phyloP scores from a whole-genome alignment of 495 filamentous ascomycete genomes.

The Halenospora varia region DNA sequence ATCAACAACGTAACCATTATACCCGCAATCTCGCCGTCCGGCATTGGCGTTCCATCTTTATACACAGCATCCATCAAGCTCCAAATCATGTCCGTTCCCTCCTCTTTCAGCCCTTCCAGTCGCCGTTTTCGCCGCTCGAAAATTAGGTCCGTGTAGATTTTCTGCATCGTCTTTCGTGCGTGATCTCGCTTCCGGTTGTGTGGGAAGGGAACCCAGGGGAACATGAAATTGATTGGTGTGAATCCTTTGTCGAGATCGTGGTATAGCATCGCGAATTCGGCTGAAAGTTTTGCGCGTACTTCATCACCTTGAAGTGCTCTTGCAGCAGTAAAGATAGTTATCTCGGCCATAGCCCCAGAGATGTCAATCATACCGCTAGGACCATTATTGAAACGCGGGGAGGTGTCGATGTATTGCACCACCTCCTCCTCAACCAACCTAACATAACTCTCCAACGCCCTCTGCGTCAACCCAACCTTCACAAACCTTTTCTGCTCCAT shows the following conservation, averaged over 20 bases:
- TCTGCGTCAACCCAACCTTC: conserved; percentile 75
- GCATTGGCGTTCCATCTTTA: conserved; percentile 64
- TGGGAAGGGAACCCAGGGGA: conserved; percentile 79
- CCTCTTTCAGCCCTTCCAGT: too few relatives aligned
- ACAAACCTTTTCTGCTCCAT: conserved; percentile 90
- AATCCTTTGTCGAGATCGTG: conserved; percentile 85
- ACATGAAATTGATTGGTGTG: conserved; percentile 76
- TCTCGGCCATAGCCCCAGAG: conserved; percentile 71
- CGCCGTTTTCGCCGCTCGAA: conserved; percentile 50
- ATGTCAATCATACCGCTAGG: conserved; percentile 60
- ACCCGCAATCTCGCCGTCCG: conserved; percentile 78
- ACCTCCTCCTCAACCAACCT: conserved; percentile 75
- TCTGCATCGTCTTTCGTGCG: conserved; percentile 69
- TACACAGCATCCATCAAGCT: conserved; percentile 76
- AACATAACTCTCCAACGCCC: conserved; percentile 72
- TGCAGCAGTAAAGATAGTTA: conserved; percentile 81
- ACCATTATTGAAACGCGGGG: conserved; percentile 63
- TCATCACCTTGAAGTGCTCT: conserved; percentile 77
- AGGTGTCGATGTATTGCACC: conserved; percentile 60
- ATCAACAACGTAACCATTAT: conserved; percentile 90
- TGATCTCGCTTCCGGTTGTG: conserved; percentile 74
- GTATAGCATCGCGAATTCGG: conserved; percentile 67
- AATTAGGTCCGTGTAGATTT: conserved; percentile 76
- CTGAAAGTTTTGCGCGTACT: conserved; percentile 69
- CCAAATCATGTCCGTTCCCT: conserved; percentile 71